A percentile compares a stretch with the other conserved stretches of the same genome.
Evolutionary conservation across 2,329 filamentous ascomycete species (phyloP).

Genomic region (Ascosphaera aggregata): DNA sequence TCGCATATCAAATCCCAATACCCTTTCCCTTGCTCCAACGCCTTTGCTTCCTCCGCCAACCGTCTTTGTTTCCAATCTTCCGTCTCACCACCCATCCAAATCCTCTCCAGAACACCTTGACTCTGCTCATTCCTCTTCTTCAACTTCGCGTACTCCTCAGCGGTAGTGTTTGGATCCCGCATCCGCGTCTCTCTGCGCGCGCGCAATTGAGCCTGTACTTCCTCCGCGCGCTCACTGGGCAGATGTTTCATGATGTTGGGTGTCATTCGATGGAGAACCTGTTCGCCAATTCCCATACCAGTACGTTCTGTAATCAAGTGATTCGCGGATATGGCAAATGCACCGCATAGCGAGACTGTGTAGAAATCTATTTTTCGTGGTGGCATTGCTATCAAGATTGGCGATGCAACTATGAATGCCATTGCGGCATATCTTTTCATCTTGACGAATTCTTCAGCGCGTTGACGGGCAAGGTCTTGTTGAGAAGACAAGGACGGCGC

Average conservation of each 20-base stretch:
- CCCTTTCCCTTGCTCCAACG: conserved; percentile 15
- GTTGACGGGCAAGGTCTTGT: conserved; percentile 5
- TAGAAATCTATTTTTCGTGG: conserved; percentile 39
- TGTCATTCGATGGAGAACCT: conserved; percentile 7
- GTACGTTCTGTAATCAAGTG: conserved; percentile 22
- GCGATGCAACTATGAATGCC: conserved; percentile 26
- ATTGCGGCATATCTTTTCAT: conserved; percentile 19
- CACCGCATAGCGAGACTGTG: conserved; percentile 28
- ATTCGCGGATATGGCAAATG: conserved; percentile 26
- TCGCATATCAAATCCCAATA: conserved; percentile 23
- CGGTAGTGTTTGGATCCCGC: conserved; percentile 4
- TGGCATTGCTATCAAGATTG: conserved; percentile 30
- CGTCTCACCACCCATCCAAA: conserved; percentile 16
- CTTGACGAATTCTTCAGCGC: conserved; percentile 15
- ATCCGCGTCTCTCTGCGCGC: conserved; percentile 6
- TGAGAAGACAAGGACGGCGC: conserved; percentile 1
- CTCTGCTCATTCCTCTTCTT: conserved; percentile 12
- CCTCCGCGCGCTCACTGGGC: conserved; percentile 7
- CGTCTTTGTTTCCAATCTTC: conserved; percentile 17
- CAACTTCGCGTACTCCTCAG: conserved; percentile 9
- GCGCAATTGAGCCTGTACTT: conserved; percentile 6
- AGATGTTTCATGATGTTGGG: conserved; percentile 4
- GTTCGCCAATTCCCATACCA: conserved; percentile 15
- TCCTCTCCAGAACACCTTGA: conserved; percentile 4
- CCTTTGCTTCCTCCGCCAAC: conserved; percentile 18